Percentiles rank a stretch among this genome's conserved stretches.
Evolutionary conservation across 345 rosid genomes (phyloP).

Genomic region (Arabis alpina): DNA sequence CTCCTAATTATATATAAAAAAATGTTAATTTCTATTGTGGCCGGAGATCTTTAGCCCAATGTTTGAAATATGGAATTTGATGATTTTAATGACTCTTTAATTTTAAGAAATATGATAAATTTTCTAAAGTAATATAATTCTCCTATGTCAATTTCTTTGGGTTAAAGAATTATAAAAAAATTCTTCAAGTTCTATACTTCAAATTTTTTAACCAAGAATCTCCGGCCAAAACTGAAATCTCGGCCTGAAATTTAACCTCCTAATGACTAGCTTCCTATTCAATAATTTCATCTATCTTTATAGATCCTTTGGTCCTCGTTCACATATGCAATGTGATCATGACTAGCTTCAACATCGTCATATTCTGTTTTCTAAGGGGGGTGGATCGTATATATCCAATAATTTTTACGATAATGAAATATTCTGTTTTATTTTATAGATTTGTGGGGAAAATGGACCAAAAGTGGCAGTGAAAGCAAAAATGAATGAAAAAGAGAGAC

Average conservation of each 20-base stretch:
- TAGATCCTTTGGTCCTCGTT: slow-evolving; percentile 26
- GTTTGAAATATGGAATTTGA: too few species aligned
- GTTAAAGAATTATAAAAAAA: too few species aligned
- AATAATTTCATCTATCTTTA: neutral
- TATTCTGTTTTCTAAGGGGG: slow-evolving; percentile 19
- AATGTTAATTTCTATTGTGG: too few species aligned
- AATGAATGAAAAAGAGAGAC: slow-evolving; percentile 34
- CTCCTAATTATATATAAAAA: too few species aligned
- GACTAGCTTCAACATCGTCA: slow-evolving; percentile 32
- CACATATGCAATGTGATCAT: slow-evolving; percentile 29
- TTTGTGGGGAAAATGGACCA: slow-evolving; percentile 24
- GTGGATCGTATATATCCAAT: slow-evolving; percentile 8
- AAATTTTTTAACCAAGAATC: too few species aligned
- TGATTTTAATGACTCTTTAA: too few species aligned
- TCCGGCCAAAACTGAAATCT: too few species aligned
- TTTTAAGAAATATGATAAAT: neutral
- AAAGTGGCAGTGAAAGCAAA: slow-evolving; percentile 30
- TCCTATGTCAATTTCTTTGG: too few species aligned
- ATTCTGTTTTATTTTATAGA: neutral
- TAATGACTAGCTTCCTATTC: neutral
- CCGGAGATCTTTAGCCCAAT: too few species aligned
- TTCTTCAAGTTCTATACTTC: too few species aligned
- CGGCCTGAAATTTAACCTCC: too few species aligned
- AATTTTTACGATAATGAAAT: slow-evolving; percentile 15
- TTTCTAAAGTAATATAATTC: neutral